Base-by-base conservation (phyloP, 2,329 filamentous ascomycete genomes). In the Colletotrichum sansevieriae region DNA sequence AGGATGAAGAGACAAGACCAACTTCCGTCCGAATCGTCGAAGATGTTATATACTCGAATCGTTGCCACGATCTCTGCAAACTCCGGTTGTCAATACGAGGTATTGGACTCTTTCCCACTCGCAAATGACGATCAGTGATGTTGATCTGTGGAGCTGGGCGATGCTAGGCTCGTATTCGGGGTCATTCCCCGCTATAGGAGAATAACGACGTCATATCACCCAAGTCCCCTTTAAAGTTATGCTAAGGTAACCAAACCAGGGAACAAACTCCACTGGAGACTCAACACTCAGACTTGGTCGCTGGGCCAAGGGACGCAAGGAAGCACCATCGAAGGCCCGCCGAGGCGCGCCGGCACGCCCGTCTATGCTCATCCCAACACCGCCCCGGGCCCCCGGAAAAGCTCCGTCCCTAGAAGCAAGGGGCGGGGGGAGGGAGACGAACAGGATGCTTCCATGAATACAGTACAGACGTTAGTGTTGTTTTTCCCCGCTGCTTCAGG, bases 101-200 rank as follows among this genome's bases (percentile, higher is more conserved):
- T 55, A 25, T n/a, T 4, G 15, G 8, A 51, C 11, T 35, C 20
- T 41, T 33, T 43, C 51, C 43, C 41, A 44, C 49, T 29, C n/a
- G 55, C 49, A 51, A 65, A 61, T 61, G 65, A 65, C 47, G 63
- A 65, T 65, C 62, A 43, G 35, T 43, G n/a, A 33, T 11, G 55
- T 44, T 49, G 55, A 65, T 65, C 65, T 44, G 55, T 61, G 62
- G 62, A 55, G 9, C 22, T 18, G 25, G 33, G 18, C 18, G 13
- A 13, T 51, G 55, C 55, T 52, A 41, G 35, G 20, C 65, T 68
- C 65, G 62, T 60, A 55, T 68, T 61, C 39, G 49, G 59, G 25
- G 59, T 25, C 18, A 15, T 20, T 51, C 55, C 41, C 54, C 58
- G 46, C 58, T 51, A 43, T 61, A 54, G 47, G 59, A 41, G 59